Base-by-base conservation (phyloP, 768 basidiomycete genomes). In the Piloderma croceum region DNA sequence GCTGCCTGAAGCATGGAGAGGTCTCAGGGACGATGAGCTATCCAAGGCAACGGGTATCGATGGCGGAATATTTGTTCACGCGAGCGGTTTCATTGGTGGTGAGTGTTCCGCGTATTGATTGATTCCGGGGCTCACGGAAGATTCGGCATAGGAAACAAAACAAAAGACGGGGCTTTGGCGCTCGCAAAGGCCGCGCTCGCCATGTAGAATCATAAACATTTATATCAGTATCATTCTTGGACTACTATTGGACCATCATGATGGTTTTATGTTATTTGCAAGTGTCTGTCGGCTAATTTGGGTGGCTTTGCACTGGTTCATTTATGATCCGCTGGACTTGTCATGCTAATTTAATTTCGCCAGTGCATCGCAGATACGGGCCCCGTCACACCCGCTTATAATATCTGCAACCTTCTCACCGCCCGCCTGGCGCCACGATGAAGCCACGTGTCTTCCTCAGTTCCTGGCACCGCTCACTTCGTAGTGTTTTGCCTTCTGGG, bases 71-170 rank as follows among this genome's bases (percentile, higher is more conserved):
- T 99, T 99, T 55, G 81, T 93, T 19, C 96, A 99, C 63, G 90
- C 93, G 1, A 86, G 84, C 43, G 96, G 96, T 6, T 99, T 99
- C 61, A 98, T 92, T 54, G 96, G 96, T 53, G 92, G 92, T 81
- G 47, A 45, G 76, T 42, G 5, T 34, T 42, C 40, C 40, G 39
- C 15, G 21, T 36, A 33, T 46, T 6, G n/a, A 22, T 24, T 22
- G n/a, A 24, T 17, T 35, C 17, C n/a, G 20, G 17, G 13, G 24
- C 24, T 45, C 22, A 27, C 47, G 36, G 21, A 25, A 25, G 22
- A 27, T 21, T 34, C 42, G 20, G 13, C 35, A 15, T 47, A 90
- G 89, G 88, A 19, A 92, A 93, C 62, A 81, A 85, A 60, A 91
- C 92, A 2, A 87, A 78, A 65, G 88, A 88, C 29, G 94, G 94